A percentile compares a stretch with the other conserved stretches of the same genome.
Conservation (phyloP, 2,329 filamentous ascomycete genomes). For the Penicillium sp. region DNA sequence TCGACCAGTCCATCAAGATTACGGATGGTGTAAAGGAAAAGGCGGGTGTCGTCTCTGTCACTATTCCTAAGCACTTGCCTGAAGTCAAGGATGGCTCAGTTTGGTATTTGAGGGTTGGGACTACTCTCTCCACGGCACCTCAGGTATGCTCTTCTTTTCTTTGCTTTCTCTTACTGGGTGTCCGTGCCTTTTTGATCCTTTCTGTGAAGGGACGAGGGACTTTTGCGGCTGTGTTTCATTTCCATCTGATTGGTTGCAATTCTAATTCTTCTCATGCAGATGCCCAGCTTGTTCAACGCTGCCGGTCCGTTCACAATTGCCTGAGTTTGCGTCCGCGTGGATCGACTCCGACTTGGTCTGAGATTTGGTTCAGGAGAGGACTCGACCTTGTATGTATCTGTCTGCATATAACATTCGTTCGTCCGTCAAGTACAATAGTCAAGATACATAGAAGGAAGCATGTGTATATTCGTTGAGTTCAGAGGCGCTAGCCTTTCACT, state of each 20-base stretch:
- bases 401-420: neutral
- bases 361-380: neutral
- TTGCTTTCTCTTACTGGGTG: neutral
- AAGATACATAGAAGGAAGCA: neutral
- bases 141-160: slow-evolving; percentile 24
- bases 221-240: neutral
- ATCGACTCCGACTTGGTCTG: neutral
- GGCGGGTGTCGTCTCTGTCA: slow-evolving; percentile 22
- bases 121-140: slow-evolving; percentile 24
- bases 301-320: slow-evolving; percentile 28
- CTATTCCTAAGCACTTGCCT: slow-evolving; percentile 26
- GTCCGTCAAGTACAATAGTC: neutral
- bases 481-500: neutral
- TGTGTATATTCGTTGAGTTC: neutral
- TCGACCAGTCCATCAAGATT: slow-evolving; percentile 23
- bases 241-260: neutral
- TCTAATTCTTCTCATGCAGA: slow-evolving; percentile 16
- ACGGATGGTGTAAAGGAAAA: slow-evolving; percentile 17
- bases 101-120: slow-evolving; percentile 31
- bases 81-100: slow-evolving; percentile 25
- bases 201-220: too few species aligned
- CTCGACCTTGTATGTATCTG: neutral
- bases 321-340: too few species aligned
- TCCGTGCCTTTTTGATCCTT: neutral
- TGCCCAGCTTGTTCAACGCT: slow-evolving; percentile 30